phyloP scores from a whole-genome alignment of 352 stramenopile genomes.

The Phytophthora litchii region DNA sequence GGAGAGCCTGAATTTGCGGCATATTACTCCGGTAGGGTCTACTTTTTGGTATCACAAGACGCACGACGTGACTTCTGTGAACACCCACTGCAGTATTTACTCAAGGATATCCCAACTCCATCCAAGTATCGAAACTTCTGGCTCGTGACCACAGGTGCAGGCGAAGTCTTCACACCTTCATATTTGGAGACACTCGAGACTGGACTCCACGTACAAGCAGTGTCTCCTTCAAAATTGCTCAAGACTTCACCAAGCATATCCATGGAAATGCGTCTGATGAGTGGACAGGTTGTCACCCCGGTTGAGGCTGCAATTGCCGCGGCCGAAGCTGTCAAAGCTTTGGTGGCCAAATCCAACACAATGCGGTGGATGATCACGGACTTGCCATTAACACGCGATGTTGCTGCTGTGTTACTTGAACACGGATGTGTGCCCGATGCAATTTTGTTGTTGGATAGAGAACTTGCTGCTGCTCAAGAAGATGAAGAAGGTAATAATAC shows the following conservation, averaged over 20 bases:
- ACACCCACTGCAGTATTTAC: conserved; percentile 54
- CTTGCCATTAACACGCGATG: conserved; percentile 45
- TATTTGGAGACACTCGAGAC: conserved; percentile 27
- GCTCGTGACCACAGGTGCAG: conserved; percentile 36
- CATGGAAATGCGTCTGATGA: conserved; percentile 46
- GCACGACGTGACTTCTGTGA: conserved; percentile 49
- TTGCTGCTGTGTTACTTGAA: conserved; percentile 43
- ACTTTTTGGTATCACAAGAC: conserved; percentile 47
- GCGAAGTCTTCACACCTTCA: conserved; percentile 23
- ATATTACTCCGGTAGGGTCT: conserved; percentile 53
- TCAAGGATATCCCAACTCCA: conserved; percentile 29
- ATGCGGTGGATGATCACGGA: conserved; percentile 61
- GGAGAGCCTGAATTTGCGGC: conserved; percentile 53
- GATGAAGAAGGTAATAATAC: conserved; percentile 9
- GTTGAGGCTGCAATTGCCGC: conserved; percentile 31
- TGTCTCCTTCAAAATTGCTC: conserved; percentile 41
- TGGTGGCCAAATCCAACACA: conserved; percentile 18
- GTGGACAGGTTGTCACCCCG: conserved; percentile 37
- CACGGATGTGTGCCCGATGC: conserved; percentile 53
- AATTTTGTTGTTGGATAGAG: conserved; percentile 50
- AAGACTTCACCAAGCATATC: conserved; percentile 33
- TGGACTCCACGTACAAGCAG: conserved; percentile 20
- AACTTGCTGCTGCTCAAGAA: conserved; percentile 23
- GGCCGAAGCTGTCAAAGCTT: conserved; percentile 21
- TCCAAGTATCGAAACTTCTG: conserved; percentile 40